Base-by-base conservation (phyloP, 139 green algal genomes). In the Coccomyxa sp. region DNA sequence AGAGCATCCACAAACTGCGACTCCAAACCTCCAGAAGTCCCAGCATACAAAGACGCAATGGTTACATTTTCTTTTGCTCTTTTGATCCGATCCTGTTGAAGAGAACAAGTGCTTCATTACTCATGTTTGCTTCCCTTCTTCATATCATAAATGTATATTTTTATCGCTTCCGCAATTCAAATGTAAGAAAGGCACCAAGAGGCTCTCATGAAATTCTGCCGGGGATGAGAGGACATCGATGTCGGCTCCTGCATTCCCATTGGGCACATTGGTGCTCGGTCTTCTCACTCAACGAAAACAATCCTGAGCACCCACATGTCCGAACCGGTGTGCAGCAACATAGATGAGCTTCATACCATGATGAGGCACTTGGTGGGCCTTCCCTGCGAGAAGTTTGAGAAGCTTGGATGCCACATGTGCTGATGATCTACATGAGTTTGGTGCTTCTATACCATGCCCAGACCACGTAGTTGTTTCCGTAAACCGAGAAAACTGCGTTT, bases 31-130 rank as follows among this genome's bases (percentile, higher is more conserved):
- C 13, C 77, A 10, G 58, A 82, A 28, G 81, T 86, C 31, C 86
- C 86, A 63, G 81, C 17, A 77, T 90, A 90, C 0, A 90, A 84
- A 13, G 86, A 80, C 7, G 82, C 86, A 16, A 90, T 85, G 75
- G 51, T 63, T 28, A 89, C 58, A 23, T 58, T 21, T 7, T 67
- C 59, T 31, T 82, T 76, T 0, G 86, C 82, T 63, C 59, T 74
- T 11, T 21, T 30, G 28, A 82, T 82, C 23, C 79, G 16, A 58
- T 75, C 79, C 79, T 82, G 18, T 45, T 31, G 27, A 68, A 21
- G 0, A n/a, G 10, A 66, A 66, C 38, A 51, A 51, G 7, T 51
- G 38, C 38, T 51, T 51, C 63, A 71, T 71, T 25, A 11, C 18
- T 71, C 18, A 71, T 21, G 63, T 21, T 21, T 25, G 63, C 21